Base-by-base conservation (phyloP, 2,329 filamentous ascomycete genomes). In the Fusarium tupiense region DNA sequence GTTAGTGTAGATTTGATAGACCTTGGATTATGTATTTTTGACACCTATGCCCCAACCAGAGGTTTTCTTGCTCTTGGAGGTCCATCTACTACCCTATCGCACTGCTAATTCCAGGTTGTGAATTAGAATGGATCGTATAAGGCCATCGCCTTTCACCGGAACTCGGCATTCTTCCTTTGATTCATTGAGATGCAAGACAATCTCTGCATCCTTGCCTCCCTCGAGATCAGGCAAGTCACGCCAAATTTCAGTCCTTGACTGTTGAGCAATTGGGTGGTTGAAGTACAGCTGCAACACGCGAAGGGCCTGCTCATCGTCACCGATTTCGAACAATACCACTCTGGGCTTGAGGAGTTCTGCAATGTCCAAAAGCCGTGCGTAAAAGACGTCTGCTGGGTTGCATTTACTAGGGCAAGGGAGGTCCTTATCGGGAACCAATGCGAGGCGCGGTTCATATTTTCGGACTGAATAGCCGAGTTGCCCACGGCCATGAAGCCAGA, bases 371-470 rank as follows among this genome's bases (percentile, higher is more conserved):
- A 96, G 83, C 11, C 88, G 85, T 6, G 87, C 86, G 78, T 96
- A 96, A 80, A 96, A 96, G 4, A 88, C 81, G 61, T 91, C 85
- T 64, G 87, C 85, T 46, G 78, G 79, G 11, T 74, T 64, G 74
- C 84, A 84, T 16, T 76, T 76, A 17, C 65, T 33, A 8, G 83
- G 82, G 16, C 74, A 60, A 17, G 80, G 75, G 8, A 83, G 64
- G 49, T 65, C 65, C 6, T 78, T 65, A 20, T 73, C 72, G 1
- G 89, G 88, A 16, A 98, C 93, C 20, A 98, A 86, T 2, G 96
- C 96, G 19, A 93, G 83, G 72, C 85, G 89, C 8, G 96, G 96
- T 82, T 99, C 96, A 80, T 91, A 94, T 52, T 90, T 90, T 22
- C 94, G 89, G 37, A 98, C 96, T 19, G 93, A 96, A 77, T 93